Conservation (phyloP, 306 rosid genomes). For the Castanea sativa region DNA sequence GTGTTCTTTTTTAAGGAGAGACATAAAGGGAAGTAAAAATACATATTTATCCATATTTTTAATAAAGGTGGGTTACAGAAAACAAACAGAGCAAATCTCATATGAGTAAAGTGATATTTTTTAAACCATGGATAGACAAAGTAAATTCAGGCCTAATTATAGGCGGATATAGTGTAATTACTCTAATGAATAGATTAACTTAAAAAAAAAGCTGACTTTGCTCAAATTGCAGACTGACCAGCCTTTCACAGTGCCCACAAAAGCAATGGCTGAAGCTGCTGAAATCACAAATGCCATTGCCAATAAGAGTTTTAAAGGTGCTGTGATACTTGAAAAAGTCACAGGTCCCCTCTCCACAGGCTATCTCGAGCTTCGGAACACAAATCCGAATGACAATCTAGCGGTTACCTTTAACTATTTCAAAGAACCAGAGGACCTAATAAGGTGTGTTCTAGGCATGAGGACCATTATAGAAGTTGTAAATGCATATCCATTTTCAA, state of each 20-base stretch:
- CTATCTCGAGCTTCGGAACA: constrained; percentile 46
- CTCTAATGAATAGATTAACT: too few species aligned
- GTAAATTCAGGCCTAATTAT: too few species aligned
- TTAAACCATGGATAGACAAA: too few species aligned
- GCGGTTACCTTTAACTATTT: constrained; percentile 72
- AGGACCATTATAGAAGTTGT: constrained; percentile 48
- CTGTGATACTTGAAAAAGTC: too few species aligned
- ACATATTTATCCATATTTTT: too few species aligned
- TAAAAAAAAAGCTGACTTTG: not conserved
- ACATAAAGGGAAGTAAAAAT: too few species aligned
- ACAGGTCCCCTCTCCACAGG: constrained; percentile 12
- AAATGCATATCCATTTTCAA: constrained; percentile 54
- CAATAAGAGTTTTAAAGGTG: too few species aligned
- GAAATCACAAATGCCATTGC: too few species aligned
- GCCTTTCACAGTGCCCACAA: constrained; percentile 19
- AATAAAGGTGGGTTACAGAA: fast-evolving
- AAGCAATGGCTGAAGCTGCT: constrained; percentile 8
- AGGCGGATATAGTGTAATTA: too few species aligned
- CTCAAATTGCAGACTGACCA: constrained; percentile 36
- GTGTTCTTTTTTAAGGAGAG: too few species aligned
- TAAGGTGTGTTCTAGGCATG: constrained; percentile 67
- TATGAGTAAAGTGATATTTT: too few species aligned
- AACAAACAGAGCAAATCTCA: too few species aligned
- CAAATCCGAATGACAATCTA: constrained; percentile 56
- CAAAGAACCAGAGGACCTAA: constrained; percentile 63